Evolutionary conservation across 1,284 basidiomycete species (phyloP).

Genomic region (Schizopora paradoxa): DNA sequence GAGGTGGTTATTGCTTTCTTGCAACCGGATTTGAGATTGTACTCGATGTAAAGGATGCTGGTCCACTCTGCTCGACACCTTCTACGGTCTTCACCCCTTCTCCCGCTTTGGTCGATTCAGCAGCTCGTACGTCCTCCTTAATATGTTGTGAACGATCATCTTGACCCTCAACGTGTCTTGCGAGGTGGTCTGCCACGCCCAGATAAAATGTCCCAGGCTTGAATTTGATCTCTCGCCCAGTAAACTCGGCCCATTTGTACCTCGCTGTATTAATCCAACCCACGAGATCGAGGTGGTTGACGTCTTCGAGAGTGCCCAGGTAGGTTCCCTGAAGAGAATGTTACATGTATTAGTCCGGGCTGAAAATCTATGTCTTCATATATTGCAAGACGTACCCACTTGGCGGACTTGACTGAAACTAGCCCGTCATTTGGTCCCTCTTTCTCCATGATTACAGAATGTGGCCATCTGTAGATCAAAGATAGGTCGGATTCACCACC

Average conservation of each 20-base stretch:
- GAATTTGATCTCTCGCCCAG: constrained; percentile 85
- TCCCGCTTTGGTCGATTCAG: constrained; percentile 8
- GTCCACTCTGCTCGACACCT: constrained; percentile 12
- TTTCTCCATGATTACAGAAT: constrained; percentile 78
- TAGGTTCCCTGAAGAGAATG: constrained; percentile 57
- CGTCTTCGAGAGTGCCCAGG: constrained; percentile 80
- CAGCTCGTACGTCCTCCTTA: neutral
- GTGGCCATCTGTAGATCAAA: constrained; percentile 52
- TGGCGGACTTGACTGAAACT: constrained; percentile 76
- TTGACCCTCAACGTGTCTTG: constrained; percentile 59
- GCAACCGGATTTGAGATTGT: too few species aligned
- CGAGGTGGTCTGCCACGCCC: constrained; percentile 66
- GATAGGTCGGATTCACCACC: neutral
- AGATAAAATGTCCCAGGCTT: constrained; percentile 86
- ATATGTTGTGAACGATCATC: constrained; percentile 4
- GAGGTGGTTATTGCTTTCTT: too few species aligned
- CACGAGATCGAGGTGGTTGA: constrained; percentile 91
- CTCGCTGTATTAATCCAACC: constrained; percentile 80
- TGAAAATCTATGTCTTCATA: too few species aligned
- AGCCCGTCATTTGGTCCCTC: constrained; percentile 93
- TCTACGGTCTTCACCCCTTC: constrained; percentile 14
- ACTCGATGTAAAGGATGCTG: too few species aligned
- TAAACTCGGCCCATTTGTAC: constrained; percentile 83
- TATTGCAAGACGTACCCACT: constrained; percentile 54
- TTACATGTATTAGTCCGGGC: neutral